Percentiles rank a stretch among this genome's conserved stretches.
phyloP scores from a whole-genome alignment of 2,329 filamentous ascomycete species.

The Xylariaceae sp. region DNA sequence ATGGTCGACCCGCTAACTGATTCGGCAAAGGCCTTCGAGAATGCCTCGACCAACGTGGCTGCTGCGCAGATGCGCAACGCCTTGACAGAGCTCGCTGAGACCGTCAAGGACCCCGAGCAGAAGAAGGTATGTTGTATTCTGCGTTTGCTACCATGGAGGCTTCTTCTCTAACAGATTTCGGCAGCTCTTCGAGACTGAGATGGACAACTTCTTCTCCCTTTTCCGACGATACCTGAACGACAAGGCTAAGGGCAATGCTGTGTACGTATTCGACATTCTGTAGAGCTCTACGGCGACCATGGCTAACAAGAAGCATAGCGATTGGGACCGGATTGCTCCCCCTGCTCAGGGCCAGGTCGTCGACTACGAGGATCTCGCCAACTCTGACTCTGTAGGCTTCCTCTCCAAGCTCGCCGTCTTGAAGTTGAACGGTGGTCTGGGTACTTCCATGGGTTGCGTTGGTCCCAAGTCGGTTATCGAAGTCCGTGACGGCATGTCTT shows the following conservation, averaged over 20 bases:
- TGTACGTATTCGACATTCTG: constrained; percentile 48
- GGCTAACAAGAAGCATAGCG: constrained; percentile 45
- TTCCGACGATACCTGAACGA: constrained; percentile 98
- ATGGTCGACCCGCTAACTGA: constrained; percentile 32
- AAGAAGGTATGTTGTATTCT: constrained; percentile 63
- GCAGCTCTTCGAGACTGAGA: constrained; percentile 94
- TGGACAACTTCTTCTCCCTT: constrained; percentile 99
- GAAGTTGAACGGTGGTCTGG: constrained; percentile 98
- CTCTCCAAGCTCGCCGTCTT: constrained; percentile 96
- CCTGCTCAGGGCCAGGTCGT: constrained; percentile 92
- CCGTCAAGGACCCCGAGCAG: constrained; percentile 72
- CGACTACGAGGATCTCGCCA: constrained; percentile 84
- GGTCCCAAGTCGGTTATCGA: constrained; percentile 99
- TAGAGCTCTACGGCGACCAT: background rate
- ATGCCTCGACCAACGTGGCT: constrained; percentile 96
- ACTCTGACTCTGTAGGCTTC: constrained; percentile 86
- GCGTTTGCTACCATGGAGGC: background rate
- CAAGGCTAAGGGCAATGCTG: constrained; percentile 93
- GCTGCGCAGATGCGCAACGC: constrained; percentile 99
- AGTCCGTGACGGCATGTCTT: constrained; percentile 99
- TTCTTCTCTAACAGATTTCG: constrained; percentile 5
- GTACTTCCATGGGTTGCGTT: constrained; percentile 99
- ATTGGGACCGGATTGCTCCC: constrained; percentile 95
- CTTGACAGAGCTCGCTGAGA: constrained; percentile 86
- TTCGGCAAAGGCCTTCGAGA: constrained; percentile 83